A percentile compares a stretch with the other conserved stretches of the same genome.
These are phyloP conservation scores for Flaveria ramosissima DNA, from an alignment of 129 eudicot species.

Conservation along the genomic window DNA sequence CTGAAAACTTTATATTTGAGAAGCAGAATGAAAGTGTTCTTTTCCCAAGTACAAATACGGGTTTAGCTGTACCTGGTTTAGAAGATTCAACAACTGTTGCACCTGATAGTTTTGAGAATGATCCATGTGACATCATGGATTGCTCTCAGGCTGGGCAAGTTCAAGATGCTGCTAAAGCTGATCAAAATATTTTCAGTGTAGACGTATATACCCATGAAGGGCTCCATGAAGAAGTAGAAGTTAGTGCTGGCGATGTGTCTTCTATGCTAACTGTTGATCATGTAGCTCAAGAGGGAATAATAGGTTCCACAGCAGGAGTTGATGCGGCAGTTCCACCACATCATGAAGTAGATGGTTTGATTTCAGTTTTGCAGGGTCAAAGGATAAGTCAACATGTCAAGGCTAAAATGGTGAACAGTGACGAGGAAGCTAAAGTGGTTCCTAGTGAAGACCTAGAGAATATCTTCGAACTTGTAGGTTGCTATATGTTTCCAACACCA, in stretches of 20 bases:
- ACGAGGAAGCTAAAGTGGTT: constrained; percentile 32
- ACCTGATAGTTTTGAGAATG: constrained; percentile 69
- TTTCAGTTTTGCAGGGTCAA: constrained; percentile 33
- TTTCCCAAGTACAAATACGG: constrained; percentile 23
- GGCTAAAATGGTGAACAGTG: constrained; percentile 23
- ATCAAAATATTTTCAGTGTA: constrained; percentile 21
- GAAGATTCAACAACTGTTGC: constrained; percentile 48
- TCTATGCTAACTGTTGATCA: constrained; percentile 26
- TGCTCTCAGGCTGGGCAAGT: constrained; percentile 29
- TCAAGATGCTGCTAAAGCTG: constrained; percentile 39
- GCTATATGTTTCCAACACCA: constrained; percentile 72
- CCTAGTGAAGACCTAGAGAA: constrained; percentile 25
- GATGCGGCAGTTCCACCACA: constrained; percentile 27
- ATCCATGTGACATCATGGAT: constrained; percentile 37
- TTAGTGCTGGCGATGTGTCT: background rate
- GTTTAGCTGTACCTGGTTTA: constrained; percentile 36
- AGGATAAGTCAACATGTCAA: constrained; percentile 26
- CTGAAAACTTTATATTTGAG: constrained; percentile 29
- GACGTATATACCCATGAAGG: constrained; percentile 28
- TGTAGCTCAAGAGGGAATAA: constrained; percentile 18
- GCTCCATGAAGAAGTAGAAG: constrained; percentile 26
- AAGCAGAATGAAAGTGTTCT: constrained; percentile 29
- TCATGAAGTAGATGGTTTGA: constrained; percentile 30
- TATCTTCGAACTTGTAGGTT: constrained; percentile 52
- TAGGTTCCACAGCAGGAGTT: constrained; percentile 26